Percentiles rank a stretch among this genome's conserved stretches.
Evolutionary conservation across 768 basidiomycete species (phyloP).

Genomic region (Tephrocybe rancida): DNA sequence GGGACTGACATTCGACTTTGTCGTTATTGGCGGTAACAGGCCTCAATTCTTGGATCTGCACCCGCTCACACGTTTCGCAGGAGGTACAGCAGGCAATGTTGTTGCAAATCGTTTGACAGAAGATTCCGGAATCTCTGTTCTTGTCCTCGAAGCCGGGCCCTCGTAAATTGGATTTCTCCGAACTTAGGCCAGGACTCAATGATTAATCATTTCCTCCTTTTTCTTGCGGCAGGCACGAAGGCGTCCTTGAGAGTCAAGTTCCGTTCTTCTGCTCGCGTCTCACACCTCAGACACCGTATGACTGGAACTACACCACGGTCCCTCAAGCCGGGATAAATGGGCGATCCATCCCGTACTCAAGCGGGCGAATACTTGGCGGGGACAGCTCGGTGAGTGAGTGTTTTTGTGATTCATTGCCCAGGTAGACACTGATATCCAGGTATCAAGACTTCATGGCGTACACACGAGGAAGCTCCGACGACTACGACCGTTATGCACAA

Average conservation of each 20-base stretch:
- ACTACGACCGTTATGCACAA: constrained; percentile 26
- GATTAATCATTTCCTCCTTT: not conserved
- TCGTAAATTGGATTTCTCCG: constrained; percentile 8
- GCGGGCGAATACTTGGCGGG: constrained; percentile 28
- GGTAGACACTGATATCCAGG: not conserved
- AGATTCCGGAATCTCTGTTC: constrained; percentile 3
- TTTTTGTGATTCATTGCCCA: not conserved
- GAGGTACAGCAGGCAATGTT: constrained; percentile 22
- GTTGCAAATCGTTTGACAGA: constrained; percentile 19
- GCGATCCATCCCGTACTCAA: constrained; percentile 20
- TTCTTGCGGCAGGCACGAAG: constrained; percentile 13
- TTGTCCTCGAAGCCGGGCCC: constrained; percentile 16
- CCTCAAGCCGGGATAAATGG: constrained; percentile 23
- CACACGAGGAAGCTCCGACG: constrained; percentile 25
- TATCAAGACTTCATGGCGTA: constrained; percentile 18
- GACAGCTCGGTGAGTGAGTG: constrained; percentile 24
- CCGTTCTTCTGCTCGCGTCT: constrained; percentile 13
- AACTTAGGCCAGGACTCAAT: not conserved
- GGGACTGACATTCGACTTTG: constrained; percentile 11
- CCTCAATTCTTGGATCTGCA: not conserved
- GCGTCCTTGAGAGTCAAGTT: constrained; percentile 11
- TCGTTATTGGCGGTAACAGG: constrained; percentile 12
- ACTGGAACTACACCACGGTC: constrained; percentile 30
- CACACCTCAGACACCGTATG: constrained; percentile 11
- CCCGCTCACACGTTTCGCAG: not conserved